Evolutionary conservation across 495 filamentous ascomycete genomes (phyloP), one percentile per base, ranked within the genome.

Genomic region (Lasiosphaeria ovina): DNA sequence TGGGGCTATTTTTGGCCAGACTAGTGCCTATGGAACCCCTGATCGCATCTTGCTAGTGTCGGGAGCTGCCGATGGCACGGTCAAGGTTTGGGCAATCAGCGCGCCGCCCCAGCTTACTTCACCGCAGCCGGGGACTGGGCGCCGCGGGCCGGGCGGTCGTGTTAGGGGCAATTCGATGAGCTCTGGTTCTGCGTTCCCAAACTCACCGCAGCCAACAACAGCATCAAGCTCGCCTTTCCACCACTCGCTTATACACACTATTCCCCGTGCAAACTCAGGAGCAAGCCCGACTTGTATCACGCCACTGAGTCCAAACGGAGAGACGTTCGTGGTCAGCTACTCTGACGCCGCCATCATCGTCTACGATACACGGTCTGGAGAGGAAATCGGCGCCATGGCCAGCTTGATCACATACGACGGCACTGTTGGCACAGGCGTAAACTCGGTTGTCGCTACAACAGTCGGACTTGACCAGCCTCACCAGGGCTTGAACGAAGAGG

Each of bases 51-150:
- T 98, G 16, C 80, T 98, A n/a, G 94, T 88, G 2, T 95, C 91
- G 14, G 94, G 95, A 33, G 87, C 89, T 4, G 92, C 95, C 10
- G 94, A 98, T 74, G 95, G 94, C 12, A 88, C 85, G 9, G 87
- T 98, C 31, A 89, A 96, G 70, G 84, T 98, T 47, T 98, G 94
- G 94, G 90, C 92, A 32, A 86, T 98, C 54, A 96, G 89, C 68
- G 85, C 90, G n/a, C 93, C 94, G 17, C 92, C 93, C 9, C 89
- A 93, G 64, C 75, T 90, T 31, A 85, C 87, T 1, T 90, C 91
- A 10, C 87, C 91, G n/a, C 88, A 91, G 66, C 76, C 78, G 3
- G 73, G 76, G 31, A 62, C 72, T 0, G 77, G 72, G 6, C 82
- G 85, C 35, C 89, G 89, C 35, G 86, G 87, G 51, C 83, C 88